These are phyloP conservation scores for Neonothopanus nambi DNA, from an alignment of 1,284 basidiomycete species.

Conservation along the genomic window DNA sequence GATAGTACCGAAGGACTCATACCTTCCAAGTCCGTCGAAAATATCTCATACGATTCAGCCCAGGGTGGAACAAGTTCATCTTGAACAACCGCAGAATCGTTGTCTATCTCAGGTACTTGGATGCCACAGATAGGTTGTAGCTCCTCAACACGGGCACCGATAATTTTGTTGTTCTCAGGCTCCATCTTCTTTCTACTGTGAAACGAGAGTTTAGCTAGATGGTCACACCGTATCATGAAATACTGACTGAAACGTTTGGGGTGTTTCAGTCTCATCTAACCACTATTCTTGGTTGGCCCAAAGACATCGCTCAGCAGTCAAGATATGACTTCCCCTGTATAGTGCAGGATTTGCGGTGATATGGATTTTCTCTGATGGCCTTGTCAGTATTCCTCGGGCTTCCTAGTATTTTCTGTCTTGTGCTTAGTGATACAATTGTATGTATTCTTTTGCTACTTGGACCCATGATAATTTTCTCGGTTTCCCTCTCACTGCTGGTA, in stretches of 20 bases:
- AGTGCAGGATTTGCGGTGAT: too few species aligned
- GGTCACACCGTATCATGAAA: not conserved
- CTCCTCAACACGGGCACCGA: slow-evolving; percentile 53
- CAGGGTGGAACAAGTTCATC: slow-evolving; percentile 76
- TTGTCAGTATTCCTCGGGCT: too few species aligned
- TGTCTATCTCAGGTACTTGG: slow-evolving; percentile 58
- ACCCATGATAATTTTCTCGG: too few species aligned
- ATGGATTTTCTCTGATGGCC: too few species aligned
- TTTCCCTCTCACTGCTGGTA: too few species aligned
- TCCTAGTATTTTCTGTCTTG: too few species aligned
- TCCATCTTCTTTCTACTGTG: slow-evolving; percentile 70
- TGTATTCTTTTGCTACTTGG: too few species aligned
- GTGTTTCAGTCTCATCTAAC: slow-evolving; percentile 87
- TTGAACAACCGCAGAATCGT: slow-evolving; percentile 52
- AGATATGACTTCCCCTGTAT: slow-evolving; percentile 55
- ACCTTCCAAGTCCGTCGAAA: slow-evolving; percentile 63
- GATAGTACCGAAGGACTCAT: not conserved
- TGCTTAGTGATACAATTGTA: too few species aligned
- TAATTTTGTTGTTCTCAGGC: slow-evolving; percentile 50
- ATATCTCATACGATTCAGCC: slow-evolving; percentile 78
- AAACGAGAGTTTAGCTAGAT: not conserved
- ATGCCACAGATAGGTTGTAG: slow-evolving; percentile 54
- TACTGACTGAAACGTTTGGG: slow-evolving; percentile 73
- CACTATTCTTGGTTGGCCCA: slow-evolving; percentile 67
- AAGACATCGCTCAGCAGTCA: slow-evolving; percentile 74